phyloP scores from a whole-genome alignment of 2,329 filamentous ascomycete genomes.

The Beauveria varroae region DNA sequence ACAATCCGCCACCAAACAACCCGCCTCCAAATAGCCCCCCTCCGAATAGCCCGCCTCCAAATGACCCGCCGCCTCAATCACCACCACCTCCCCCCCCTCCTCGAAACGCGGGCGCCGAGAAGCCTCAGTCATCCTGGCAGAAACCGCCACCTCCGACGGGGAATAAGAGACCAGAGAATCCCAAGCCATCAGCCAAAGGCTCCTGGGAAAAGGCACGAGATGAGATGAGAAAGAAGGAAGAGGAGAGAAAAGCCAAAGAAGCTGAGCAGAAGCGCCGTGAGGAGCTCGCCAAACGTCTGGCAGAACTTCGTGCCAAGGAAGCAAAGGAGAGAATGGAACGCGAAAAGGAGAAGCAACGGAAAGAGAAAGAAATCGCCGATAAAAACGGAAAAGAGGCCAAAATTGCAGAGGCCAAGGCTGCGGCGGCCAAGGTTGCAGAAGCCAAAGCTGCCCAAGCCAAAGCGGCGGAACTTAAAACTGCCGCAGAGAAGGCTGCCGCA shows the following conservation, averaged over 20 bases:
- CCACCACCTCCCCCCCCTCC: conserved; percentile 26
- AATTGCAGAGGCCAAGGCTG: conserved; percentile 9
- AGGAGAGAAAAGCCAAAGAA: conserved; percentile 54
- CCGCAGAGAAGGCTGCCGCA: conserved; percentile 21
- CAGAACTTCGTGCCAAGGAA: conserved; percentile 50
- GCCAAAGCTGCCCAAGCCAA: conserved; percentile 20
- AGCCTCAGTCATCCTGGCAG: conserved; percentile 12
- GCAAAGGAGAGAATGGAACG: conserved; percentile 38
- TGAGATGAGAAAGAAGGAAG: conserved; percentile 55
- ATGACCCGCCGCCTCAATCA: conserved; percentile 21
- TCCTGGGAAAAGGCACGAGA: conserved; percentile 65
- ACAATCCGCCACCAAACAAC: conserved; percentile 20
- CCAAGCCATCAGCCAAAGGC: conserved; percentile 33
- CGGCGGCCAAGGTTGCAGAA: conserved; percentile 19
- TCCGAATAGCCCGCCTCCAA: neutral
- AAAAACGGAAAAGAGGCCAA: conserved; percentile 24
- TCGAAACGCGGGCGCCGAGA: conserved; percentile 13
- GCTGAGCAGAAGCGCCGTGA: conserved; percentile 54
- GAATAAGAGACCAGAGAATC: conserved; percentile 18
- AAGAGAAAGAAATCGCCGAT: conserved; percentile 30
- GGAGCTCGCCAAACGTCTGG: conserved; percentile 44
- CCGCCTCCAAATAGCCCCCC: neutral
- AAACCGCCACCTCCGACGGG: conserved; percentile 6
- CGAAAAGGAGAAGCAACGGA: conserved; percentile 32
- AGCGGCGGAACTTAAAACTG: conserved; percentile 15